phyloP scores from a whole-genome alignment of 441 rosid genomes.

The Biscutella laevigata region DNA sequence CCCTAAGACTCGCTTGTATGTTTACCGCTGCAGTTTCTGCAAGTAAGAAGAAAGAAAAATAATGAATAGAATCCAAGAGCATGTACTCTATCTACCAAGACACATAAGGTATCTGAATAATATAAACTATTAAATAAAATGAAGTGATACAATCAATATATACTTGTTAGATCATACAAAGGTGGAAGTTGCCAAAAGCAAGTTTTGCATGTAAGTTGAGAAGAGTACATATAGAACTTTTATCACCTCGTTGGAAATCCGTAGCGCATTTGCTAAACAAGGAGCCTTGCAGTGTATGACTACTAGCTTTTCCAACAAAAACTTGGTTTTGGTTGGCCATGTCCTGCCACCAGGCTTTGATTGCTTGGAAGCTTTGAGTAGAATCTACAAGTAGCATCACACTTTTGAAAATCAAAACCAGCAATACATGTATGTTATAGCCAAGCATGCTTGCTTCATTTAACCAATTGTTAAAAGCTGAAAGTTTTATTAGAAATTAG shows the following conservation, averaged over 20 bases:
- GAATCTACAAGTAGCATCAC: conserved; percentile 40
- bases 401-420: conserved; percentile 8
- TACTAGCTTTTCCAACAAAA: conserved; percentile 30
- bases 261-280: conserved; percentile 27
- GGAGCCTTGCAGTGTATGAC: conserved; percentile 23
- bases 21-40: conserved; percentile 53
- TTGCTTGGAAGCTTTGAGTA: conserved; percentile 58
- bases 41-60: conserved; percentile 17
- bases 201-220: background rate
- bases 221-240: background rate
- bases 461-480: conserved; percentile 2
- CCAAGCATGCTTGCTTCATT: background rate
- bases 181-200: background rate
- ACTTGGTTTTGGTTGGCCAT: conserved; percentile 57
- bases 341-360: conserved; percentile 91
- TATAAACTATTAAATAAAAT: background rate
- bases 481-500: background rate
- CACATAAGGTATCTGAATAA: conserved; percentile 1
- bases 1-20: conserved; percentile 59
- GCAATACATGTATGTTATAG: background rate
- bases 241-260: conserved; percentile 41
- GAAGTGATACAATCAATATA: background rate
- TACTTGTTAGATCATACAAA: background rate
- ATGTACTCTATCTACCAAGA: background rate
- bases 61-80: conserved; percentile 10